Evolutionary conservation across 1,284 basidiomycete species (phyloP).

Genomic region (Cutaneotrichosporon arboriforme): DNA sequence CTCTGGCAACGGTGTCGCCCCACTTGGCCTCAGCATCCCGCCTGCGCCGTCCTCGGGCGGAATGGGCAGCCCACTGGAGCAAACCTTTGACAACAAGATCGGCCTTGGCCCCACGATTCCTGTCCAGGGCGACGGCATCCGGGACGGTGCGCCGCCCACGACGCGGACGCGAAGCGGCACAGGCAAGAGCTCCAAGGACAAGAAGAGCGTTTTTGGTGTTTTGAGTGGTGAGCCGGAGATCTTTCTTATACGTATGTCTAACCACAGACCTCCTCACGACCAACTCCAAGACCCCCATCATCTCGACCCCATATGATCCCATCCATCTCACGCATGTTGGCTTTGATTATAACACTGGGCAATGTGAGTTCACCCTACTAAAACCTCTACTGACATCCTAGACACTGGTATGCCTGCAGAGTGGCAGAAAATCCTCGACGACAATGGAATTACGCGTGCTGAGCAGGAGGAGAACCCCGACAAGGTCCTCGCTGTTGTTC

Average conservation of each 20-base stretch:
- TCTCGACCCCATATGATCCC: constrained; percentile 97
- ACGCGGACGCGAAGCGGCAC: constrained; percentile 46
- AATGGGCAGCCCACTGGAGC: constrained; percentile 23
- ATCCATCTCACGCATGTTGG: constrained; percentile 99
- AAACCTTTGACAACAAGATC: constrained; percentile 35
- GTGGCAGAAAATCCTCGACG: constrained; percentile 96
- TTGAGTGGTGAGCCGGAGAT: constrained; percentile 40
- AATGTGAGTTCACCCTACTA: constrained; percentile 53
- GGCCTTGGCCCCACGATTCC: constrained; percentile 25
- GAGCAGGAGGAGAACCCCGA: constrained; percentile 99
- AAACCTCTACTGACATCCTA: constrained; percentile 8
- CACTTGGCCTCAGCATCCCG: constrained; percentile 25
- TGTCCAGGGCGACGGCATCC: constrained; percentile 29
- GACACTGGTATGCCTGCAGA: constrained; percentile 93
- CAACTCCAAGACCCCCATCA: constrained; percentile 60
- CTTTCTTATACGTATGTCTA: background rate
- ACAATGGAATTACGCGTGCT: constrained; percentile 86
- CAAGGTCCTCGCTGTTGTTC: constrained; percentile 96
- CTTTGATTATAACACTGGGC: constrained; percentile 97
- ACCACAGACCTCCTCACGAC: constrained; percentile 64
- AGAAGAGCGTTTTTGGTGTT: constrained; percentile 49
- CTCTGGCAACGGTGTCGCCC: constrained; percentile 14
- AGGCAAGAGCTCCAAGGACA: constrained; percentile 47
- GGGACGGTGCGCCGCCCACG: constrained; percentile 31
- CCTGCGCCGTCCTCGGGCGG: constrained; percentile 7